Base-by-base conservation (phyloP, 164 flowering plant species). In the Akebia trifoliata region DNA sequence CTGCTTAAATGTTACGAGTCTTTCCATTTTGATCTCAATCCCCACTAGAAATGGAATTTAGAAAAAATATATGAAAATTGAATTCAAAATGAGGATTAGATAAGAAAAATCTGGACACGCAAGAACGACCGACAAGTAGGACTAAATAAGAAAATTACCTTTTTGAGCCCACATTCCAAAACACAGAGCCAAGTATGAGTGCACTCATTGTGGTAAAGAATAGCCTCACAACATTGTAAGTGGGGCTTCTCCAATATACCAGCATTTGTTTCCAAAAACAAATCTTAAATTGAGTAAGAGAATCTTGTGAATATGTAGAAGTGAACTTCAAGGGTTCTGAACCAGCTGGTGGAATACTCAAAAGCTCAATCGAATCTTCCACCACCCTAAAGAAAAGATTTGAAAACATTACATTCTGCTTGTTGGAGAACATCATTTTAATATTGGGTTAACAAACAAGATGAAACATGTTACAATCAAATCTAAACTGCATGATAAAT, bases 191-290 rank as follows among this genome's bases (percentile, higher is more conserved):
- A 49, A 92, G 36, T 47, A 89, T 77, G 35, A 89, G 8, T 18
- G 87, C 90, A 48, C 81, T 63, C 24, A 77, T 0, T n/a, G 72
- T 64, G 3, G 93, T 85, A 51, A 83, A 87, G 60, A 72, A 63
- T 53, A 87, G 22, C 56, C 91, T 78, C 63, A 85, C 85, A 43
- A 67, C 81, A 74, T 89, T 92, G 68, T 92, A 92, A 0, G 48
- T 45, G 2, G 98, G 98, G 64, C 84, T 85, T 78, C 98, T 89
- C 96, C 95, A 92, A 48, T 92, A 92, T 10, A 85, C 81, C 52
- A 83, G 83, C 61, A 76, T 78, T 75, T 89, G 96, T 60, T 92
- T 92, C 87, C 93, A 79, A 14, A 85, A 63, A 73, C 95, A 89
- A 8, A 61, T 54, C 36, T 14, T 28, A 44, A 89, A 84, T 32